Evolutionary conservation across 1,139 yeast species (phyloP), one percentile per base, ranked within the genome.

Genomic region (Taiozyma onychis): DNA sequence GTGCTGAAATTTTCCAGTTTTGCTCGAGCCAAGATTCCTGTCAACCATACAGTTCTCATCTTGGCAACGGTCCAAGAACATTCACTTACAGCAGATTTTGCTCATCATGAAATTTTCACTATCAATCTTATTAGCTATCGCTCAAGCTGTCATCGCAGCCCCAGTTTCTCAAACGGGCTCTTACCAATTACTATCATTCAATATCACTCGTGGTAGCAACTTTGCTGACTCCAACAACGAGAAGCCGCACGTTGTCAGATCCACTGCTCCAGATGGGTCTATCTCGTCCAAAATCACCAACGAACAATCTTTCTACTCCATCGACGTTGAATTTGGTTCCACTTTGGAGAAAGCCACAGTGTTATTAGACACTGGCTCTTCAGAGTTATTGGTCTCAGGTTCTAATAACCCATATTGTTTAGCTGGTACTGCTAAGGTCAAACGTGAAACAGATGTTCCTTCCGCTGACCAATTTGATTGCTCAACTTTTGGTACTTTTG

Each of bases 331-430:
- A 41, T 59, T 85, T 21, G 91, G 93, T 3, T 75, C 86, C 1
- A 75, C 80, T 10, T 64, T 70, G 0, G 83, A 80, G 57, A 63
- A 70, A 7, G 74, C 83, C 30, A 69, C 70, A 9, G 81, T 82
- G 2, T 69, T 82, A 54, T 66, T 85, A 21, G 91, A 85, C 60
- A 85, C 91, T 5, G 91, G 91, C 1, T 83, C 88, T 2, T 75
- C 87, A 9, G 90, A 85, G 62, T 67, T 85, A 53, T 85, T 91
- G 91, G 79, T 84, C 46, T 55, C 64, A 4, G 54, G 56, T 43
- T 51, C 52, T 10, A 47, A 42, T 1, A 61, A 62, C 72, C 35
- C 56, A 7, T 52, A 53, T 26, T 57, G 61, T 44, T 58, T 45
- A n/a, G 46, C 50, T 21, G 46, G 45, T 39, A 64, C 50, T 52